Conservation (phyloP, 345 rosid genomes). For the Linum usitatissimum region DNA sequence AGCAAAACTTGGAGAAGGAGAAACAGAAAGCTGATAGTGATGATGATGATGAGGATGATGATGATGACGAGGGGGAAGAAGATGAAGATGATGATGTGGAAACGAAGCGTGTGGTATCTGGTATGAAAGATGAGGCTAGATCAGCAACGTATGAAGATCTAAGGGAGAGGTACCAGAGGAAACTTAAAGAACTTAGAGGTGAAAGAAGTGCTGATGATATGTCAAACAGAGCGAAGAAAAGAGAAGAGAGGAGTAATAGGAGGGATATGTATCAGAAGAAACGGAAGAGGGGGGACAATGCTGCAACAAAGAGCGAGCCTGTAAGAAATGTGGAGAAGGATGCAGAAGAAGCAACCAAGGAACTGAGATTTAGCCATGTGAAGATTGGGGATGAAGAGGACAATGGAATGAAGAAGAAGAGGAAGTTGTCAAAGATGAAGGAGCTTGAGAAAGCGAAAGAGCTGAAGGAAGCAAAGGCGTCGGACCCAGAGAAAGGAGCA, state of each 20-base stretch:
- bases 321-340: slow-evolving; percentile 41
- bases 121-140: slow-evolving; percentile 27
- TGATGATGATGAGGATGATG: slow-evolving; percentile 15
- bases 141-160: slow-evolving; percentile 71
- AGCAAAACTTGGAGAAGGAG: slow-evolving; percentile 56
- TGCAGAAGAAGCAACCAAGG: slow-evolving; percentile 64
- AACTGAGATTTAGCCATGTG: slow-evolving; percentile 54
- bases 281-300: slow-evolving; percentile 59
- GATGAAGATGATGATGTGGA: slow-evolving; percentile 13
- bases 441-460: slow-evolving; percentile 64
- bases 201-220: slow-evolving; percentile 29
- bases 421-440: slow-evolving; percentile 44
- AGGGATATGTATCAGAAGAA: slow-evolving; percentile 30
- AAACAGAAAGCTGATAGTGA: slow-evolving; percentile 26
- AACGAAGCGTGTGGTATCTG: slow-evolving; percentile 24
- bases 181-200: slow-evolving; percentile 59
- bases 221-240: slow-evolving; percentile 19
- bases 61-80: background rate
- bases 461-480: slow-evolving; percentile 55
- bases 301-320: slow-evolving; percentile 15
- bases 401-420: slow-evolving; percentile 43
- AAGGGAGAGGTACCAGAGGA: slow-evolving; percentile 48
- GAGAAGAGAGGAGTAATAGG: slow-evolving; percentile 16
- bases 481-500: slow-evolving; percentile 72
- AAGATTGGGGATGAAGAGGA: slow-evolving; percentile 57